Evolutionary conservation across 768 basidiomycete species (phyloP).

Genomic region (Tricholoma bakamatsutake): DNA sequence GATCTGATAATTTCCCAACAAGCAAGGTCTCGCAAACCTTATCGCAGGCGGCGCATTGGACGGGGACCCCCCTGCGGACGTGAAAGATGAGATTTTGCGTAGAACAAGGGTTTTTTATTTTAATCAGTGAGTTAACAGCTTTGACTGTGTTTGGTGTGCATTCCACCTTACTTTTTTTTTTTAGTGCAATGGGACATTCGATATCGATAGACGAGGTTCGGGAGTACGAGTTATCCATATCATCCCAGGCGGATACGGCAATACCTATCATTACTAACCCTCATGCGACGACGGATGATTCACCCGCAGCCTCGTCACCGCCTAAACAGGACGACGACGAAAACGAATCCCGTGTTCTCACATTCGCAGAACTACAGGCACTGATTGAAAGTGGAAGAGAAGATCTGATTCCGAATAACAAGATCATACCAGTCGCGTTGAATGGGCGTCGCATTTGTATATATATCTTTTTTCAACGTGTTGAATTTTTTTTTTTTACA

Average conservation of each 20-base stretch:
- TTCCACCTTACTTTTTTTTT: no score
- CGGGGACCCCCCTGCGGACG: slow-evolving; percentile 27
- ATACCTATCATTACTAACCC: no score
- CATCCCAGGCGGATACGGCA: background rate
- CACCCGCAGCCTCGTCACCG: background rate
- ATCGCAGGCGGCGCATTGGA: slow-evolving; percentile 35
- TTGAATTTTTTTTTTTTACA: slow-evolving; percentile 17
- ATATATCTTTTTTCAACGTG: background rate
- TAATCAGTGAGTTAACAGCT: slow-evolving; percentile 38
- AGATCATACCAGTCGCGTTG: slow-evolving; percentile 56
- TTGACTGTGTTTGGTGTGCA: no score
- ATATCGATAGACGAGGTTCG: slow-evolving; percentile 38
- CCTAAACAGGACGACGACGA: slow-evolving; percentile 15
- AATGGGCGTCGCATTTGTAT: slow-evolving; percentile 37
- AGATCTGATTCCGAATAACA: slow-evolving; percentile 77
- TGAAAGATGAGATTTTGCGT: slow-evolving; percentile 42
- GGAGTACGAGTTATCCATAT: slow-evolving; percentile 29
- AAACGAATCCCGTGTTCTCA: slow-evolving; percentile 41
- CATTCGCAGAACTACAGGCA: slow-evolving; percentile 62
- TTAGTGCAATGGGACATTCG: slow-evolving; percentile 34
- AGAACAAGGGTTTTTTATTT: slow-evolving; percentile 68
- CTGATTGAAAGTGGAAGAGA: slow-evolving; percentile 68
- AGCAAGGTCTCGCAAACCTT: slow-evolving; percentile 66
- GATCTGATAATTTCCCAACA: slow-evolving; percentile 16
- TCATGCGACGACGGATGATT: no score